Evolutionary conservation across 2,329 filamentous ascomycete genomes (phyloP).

Genomic region (Zasmidium cellare): DNA sequence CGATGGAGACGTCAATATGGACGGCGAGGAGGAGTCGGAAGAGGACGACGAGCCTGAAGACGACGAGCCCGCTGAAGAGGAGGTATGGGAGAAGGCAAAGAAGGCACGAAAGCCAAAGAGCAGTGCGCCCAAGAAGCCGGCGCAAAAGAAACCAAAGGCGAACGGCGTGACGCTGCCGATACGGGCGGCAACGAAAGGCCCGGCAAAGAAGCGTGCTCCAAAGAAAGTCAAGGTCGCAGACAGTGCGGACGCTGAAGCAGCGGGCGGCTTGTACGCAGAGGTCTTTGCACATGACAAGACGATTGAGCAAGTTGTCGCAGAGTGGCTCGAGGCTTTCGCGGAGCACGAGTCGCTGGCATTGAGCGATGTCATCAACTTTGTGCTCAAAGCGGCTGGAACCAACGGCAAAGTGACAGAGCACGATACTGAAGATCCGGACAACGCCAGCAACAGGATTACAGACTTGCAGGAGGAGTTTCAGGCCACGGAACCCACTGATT

Average conservation of each 20-base stretch:
- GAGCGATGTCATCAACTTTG: constrained; percentile 62
- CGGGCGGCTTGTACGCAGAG: constrained; percentile 60
- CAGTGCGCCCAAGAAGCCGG: constrained; percentile 37
- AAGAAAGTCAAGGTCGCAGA: constrained; percentile 54
- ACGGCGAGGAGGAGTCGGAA: constrained; percentile 36
- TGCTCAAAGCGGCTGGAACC: constrained; percentile 73
- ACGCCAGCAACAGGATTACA: constrained; percentile 71
- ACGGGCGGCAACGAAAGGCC: constrained; percentile 47
- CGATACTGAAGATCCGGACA: constrained; percentile 88
- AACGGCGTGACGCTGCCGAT: constrained; percentile 58
- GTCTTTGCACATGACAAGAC: constrained; percentile 59
- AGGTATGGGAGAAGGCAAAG: constrained; percentile 43
- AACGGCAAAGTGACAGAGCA: constrained; percentile 74
- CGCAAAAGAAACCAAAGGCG: constrained; percentile 58
- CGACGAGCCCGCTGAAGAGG: constrained; percentile 51
- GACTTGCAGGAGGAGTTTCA: constrained; percentile 90
- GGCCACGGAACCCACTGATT: constrained; percentile 72
- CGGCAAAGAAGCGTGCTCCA: constrained; percentile 44
- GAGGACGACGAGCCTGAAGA: constrained; percentile 38
- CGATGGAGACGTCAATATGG: constrained; percentile 35
- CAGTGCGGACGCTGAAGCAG: constrained; percentile 53
- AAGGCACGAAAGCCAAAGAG: constrained; percentile 32
- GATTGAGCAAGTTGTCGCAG: constrained; percentile 56
- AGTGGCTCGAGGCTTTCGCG: constrained; percentile 60
- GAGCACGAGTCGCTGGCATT: constrained; percentile 56